Base-by-base conservation (phyloP, 306 rosid species). In the Casuarina cunninghamiana region DNA sequence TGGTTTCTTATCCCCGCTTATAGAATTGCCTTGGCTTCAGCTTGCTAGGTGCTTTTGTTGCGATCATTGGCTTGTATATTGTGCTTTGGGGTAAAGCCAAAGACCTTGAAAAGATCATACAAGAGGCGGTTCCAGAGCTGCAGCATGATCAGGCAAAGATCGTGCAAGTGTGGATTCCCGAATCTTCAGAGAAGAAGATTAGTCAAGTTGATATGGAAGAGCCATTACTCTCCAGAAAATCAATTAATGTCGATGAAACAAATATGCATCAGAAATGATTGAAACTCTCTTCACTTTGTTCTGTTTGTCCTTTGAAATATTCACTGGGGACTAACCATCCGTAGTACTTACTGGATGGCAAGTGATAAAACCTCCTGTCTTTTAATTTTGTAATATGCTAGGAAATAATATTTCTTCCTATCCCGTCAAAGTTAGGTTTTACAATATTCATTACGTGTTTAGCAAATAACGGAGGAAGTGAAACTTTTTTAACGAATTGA, bases 51-150 rank as follows among this genome's bases (percentile, higher is more conserved):
- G 93, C 84, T 16, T 2, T 89, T 50, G 90, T 84, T 26, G 93
- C 90, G 74, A 80, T 88, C 1, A 9, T 17, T 75, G 97, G 94
- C 26, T 81, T 91, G 75, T 91, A 89, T 70, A 61, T 85, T 35
- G 93, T 90, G 49, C 75, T 91, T 7, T 89, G 94, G 97, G 91
- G 97, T 12, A 92, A 92, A 77, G 93, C 88, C n/a, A 76, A 79
- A 44, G 91, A 91, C 42, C 67, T 78, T 53, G 73, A 84, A 69
- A 87, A 38, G 62, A 71, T 5, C 26, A 82, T 82, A 75, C 71
- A 54, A 54, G 85, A 73, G 80, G 53, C 48, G 21, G 50, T 74
- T 66, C 8, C 77, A 77, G 82, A 71, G 50, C 74, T 54, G 43
- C 72, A 71, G 43, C 62, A 55, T 71, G 81, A 74, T 73, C 54